These are phyloP conservation scores for Mucor velutinosus DNA, from an alignment of 371 early-diverging fungal genomes.

Conservation along the genomic window DNA sequence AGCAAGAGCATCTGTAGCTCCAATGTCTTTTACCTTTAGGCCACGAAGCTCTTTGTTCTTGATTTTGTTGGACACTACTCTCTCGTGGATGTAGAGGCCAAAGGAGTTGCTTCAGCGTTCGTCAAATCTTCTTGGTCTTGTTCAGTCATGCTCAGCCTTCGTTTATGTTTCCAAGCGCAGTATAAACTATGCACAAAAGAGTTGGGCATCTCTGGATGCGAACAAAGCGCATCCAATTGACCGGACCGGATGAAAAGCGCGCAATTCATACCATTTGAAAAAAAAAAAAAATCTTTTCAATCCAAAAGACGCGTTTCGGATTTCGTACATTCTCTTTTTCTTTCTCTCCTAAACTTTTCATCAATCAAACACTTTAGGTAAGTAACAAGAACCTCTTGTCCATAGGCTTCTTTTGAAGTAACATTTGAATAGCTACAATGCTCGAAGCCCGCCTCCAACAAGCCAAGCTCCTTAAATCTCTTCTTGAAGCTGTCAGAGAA, in stretches of 20 bases:
- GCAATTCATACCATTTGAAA: background rate
- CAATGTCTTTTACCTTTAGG: background rate
- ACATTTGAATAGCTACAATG: constrained; percentile 46
- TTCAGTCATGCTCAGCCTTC: too few species aligned
- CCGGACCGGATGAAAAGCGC: background rate
- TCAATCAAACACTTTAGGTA: background rate
- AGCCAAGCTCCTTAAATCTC: constrained; percentile 84
- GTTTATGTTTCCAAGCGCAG: background rate
- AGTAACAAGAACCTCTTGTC: background rate
- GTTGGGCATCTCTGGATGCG: background rate
- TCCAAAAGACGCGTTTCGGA: constrained; percentile 1
- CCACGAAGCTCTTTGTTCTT: too few species aligned
- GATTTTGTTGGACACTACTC: too few species aligned
- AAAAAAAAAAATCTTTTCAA: background rate
- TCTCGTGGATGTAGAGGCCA: too few species aligned
- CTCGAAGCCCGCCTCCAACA: constrained; percentile 80
- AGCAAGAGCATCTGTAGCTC: background rate
- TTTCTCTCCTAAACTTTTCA: background rate
- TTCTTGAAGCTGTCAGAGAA: constrained; percentile 97
- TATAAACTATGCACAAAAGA: background rate
- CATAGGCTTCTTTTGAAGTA: background rate
- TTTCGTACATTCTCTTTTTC: background rate
- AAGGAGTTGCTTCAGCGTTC: background rate
- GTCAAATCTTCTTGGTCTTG: too few species aligned
- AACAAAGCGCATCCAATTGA: background rate